Evolutionary conservation across 257 asterid genomes (phyloP).

Genomic region (Mentha longifolia): DNA sequence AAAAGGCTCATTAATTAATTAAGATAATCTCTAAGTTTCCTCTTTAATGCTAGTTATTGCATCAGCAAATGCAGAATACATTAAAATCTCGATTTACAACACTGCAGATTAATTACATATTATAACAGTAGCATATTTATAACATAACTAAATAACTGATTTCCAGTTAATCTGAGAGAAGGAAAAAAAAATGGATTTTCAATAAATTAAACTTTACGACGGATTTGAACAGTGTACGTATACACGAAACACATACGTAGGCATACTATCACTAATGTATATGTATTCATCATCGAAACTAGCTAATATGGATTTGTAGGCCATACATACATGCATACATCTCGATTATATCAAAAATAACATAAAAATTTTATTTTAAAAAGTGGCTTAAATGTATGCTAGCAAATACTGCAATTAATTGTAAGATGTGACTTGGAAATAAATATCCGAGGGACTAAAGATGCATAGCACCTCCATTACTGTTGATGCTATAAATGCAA

Average conservation of each 20-base stretch:
- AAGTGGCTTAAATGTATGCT: not conserved
- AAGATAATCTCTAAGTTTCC: not conserved
- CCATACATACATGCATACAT: too few relatives aligned
- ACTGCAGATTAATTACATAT: not conserved
- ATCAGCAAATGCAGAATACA: not conserved
- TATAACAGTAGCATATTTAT: not conserved
- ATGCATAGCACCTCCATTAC: constrained; percentile 19
- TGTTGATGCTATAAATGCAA: constrained; percentile 17
- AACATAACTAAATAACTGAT: too few relatives aligned
- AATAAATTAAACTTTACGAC: too few relatives aligned
- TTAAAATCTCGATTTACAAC: not conserved
- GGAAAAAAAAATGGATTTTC: too few relatives aligned
- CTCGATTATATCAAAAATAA: not conserved
- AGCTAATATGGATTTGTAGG: too few relatives aligned
- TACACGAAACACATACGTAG: too few relatives aligned
- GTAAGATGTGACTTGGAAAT: not conserved
- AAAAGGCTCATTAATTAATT: not conserved
- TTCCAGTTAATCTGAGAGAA: too few relatives aligned
- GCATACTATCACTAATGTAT: too few relatives aligned
- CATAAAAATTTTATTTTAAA: not conserved
- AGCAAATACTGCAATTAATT: not conserved
- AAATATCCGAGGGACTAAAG: not conserved
- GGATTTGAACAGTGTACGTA: too few relatives aligned
- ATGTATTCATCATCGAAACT: too few relatives aligned
- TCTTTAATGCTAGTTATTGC: not conserved